Conservation (phyloP, 306 rosid species). For the Quillaja saponaria region DNA sequence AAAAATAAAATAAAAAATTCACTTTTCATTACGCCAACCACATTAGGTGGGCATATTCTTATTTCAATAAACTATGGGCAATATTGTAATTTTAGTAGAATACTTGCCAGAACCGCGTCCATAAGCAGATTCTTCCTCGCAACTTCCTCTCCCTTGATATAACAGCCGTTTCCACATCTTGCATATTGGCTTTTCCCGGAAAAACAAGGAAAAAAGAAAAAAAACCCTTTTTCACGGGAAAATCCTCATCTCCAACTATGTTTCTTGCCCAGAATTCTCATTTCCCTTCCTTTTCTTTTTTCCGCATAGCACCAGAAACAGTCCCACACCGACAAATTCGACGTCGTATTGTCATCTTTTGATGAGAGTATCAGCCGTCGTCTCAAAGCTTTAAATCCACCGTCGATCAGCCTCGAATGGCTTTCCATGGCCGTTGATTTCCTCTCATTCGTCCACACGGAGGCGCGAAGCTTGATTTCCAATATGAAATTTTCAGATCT, state of each 20-base stretch:
- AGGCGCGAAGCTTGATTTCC: background rate
- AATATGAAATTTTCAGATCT: background rate
- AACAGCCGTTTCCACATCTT: no score
- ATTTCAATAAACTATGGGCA: no score
- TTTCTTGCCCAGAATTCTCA: background rate
- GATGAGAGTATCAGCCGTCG: background rate
- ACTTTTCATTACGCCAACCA: no score
- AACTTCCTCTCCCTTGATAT: no score
- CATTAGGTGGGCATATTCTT: no score
- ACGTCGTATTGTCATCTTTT: background rate
- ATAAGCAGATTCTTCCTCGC: no score
- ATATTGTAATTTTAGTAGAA: no score
- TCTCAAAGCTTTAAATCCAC: conserved; percentile 2
- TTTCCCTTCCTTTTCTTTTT: background rate
- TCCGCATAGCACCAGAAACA: background rate
- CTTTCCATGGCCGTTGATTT: background rate
- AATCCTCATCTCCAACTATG: background rate
- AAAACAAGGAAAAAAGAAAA: no score
- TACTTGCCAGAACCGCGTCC: no score
- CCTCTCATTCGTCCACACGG: conserved; percentile 3
- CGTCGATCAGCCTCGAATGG: conserved; percentile 9
- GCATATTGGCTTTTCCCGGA: no score
- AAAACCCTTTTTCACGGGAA: no score
- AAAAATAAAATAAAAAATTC: no score
- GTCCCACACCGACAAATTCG: background rate